Evolutionary conservation across 352 stramenopile species (phyloP).

Genomic region (Globisporangium cederbergense): DNA sequence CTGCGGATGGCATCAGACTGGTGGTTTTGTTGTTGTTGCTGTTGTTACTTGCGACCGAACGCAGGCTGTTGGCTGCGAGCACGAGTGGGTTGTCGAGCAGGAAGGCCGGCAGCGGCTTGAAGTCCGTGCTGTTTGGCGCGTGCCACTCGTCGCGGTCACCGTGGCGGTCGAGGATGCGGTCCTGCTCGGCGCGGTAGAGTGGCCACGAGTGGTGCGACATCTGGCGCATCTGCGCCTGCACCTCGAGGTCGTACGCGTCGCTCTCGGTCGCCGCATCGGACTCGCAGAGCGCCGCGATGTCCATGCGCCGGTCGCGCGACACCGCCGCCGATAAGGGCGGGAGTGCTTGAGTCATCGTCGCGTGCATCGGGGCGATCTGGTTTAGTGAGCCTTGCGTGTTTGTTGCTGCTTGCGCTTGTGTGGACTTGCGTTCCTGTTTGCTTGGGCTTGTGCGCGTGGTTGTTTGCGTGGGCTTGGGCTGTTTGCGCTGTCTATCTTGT

Average conservation of each 20-base stretch:
- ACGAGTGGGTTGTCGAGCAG: slow-evolving; percentile 8
- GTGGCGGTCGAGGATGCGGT: slow-evolving; percentile 8
- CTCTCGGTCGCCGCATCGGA: background rate
- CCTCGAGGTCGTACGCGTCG: slow-evolving; percentile 8
- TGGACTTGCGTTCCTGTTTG: background rate
- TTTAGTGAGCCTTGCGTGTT: background rate
- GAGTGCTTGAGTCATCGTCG: background rate
- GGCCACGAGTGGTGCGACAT: slow-evolving; percentile 15
- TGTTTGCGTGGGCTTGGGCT: background rate
- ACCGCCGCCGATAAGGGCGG: background rate
- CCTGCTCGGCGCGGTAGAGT: slow-evolving; percentile 14
- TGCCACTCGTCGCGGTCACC: slow-evolving; percentile 28
- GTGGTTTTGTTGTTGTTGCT: too few relatives aligned
- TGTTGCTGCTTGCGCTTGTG: background rate
- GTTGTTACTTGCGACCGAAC: background rate
- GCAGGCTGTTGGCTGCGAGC: background rate
- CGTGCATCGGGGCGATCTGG: background rate
- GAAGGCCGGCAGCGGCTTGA: slow-evolving; percentile 12
- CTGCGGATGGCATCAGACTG: background rate
- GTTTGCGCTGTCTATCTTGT: background rate
- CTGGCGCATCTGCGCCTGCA: slow-evolving; percentile 10
- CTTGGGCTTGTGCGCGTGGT: background rate
- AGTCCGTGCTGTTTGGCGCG: slow-evolving; percentile 18
- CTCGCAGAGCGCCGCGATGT: slow-evolving; percentile 14
- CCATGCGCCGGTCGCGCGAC: slow-evolving; percentile 15